Percentiles rank a stretch among this genome's conserved stretches.
phyloP scores from a whole-genome alignment of 495 filamentous ascomycete genomes.

The Alectoria sarmentosa region DNA sequence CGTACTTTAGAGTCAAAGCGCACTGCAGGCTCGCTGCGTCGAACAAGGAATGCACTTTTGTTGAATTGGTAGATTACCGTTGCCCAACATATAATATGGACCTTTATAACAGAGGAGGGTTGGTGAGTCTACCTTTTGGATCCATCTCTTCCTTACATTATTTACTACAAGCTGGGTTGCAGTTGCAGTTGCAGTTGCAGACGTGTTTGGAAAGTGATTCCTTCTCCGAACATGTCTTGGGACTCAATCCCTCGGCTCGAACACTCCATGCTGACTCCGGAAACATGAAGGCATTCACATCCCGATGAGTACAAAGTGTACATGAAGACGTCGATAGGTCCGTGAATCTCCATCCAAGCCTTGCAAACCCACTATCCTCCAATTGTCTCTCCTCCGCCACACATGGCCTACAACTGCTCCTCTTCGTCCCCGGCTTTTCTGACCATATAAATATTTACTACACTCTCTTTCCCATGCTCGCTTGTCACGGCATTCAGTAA shows the following conservation, averaged over 20 bases:
- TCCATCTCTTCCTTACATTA: neutral
- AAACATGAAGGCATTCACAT: slow-evolving; percentile 24
- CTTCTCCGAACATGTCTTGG: neutral
- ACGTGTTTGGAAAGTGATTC: neutral
- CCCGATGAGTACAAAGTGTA: slow-evolving; percentile 57
- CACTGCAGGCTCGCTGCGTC: too few relatives aligned
- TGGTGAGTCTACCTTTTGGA: slow-evolving; percentile 2
- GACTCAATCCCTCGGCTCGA: neutral
- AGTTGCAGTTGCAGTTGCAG: too few relatives aligned
- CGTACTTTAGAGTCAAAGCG: too few relatives aligned
- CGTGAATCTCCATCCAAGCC: slow-evolving; percentile 24
- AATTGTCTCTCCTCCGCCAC: neutral
- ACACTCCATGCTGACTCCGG: neutral
- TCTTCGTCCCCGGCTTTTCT: slow-evolving; percentile 81
- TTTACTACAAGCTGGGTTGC: too few relatives aligned
- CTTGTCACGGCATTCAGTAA: slow-evolving; percentile 57
- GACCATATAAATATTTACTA: slow-evolving; percentile 76
- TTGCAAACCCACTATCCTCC: neutral
- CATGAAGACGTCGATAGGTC: slow-evolving; percentile 84
- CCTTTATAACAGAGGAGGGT: slow-evolving; percentile 31
- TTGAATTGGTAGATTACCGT: too few relatives aligned
- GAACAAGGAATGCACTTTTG: too few relatives aligned
- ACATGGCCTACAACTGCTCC: slow-evolving; percentile 49
- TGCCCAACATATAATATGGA: slow-evolving; percentile 10
- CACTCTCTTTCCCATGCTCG: slow-evolving; percentile 59